Base-by-base conservation (phyloP, 2,329 filamentous ascomycete species). In the Epichloe aotearoae region DNA sequence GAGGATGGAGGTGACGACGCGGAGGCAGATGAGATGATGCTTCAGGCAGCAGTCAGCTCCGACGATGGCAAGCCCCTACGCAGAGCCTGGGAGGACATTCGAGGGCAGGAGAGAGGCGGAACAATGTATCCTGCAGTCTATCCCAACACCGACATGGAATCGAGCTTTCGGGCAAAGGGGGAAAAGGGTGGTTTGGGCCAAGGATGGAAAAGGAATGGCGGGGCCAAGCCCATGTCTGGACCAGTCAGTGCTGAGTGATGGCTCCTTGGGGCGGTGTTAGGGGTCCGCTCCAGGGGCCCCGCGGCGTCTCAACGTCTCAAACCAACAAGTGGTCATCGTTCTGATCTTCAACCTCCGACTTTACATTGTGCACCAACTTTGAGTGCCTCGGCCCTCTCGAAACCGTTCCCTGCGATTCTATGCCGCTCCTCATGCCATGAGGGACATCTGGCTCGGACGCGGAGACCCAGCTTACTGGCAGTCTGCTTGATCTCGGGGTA, bases 381-480 rank as follows among this genome's bases (percentile, higher is more conserved):
- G 19, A 19, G 5, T 41, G 14, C 17, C 39, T 41, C 19, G 19
- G 0, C 17, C 39, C 17, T 19, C 19, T 41, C 8, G 12, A 11
- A 15, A 19, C 15, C 11, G 3, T 4, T 12, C 7, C 17, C 12
- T 15, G 39, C 39, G 6, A 41, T 41, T 12, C 17, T 41, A 41
- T 20, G 8, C 17, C 5, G n/a, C 17, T 19, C n/a, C 39, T 20
- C 39, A 41, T 62, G 56, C 60, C 61, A 63, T 10, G 55, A 58
- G 2, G 60, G 55, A n/a, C 60, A 61, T 15, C 61, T 55, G 23
- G 61, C 61, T 6, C 50, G 50, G 1, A 63, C 60, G 6, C 14
- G 5, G 4, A 14, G 15, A 14, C 12, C 36, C 15, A 38, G 14
- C 12, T 38, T n/a, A n/a, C 36, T 38, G 26, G 26, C 8, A 30